phyloP scores from a whole-genome alignment of 176 grass and related monocot species.

The Melocanna baccifera region DNA sequence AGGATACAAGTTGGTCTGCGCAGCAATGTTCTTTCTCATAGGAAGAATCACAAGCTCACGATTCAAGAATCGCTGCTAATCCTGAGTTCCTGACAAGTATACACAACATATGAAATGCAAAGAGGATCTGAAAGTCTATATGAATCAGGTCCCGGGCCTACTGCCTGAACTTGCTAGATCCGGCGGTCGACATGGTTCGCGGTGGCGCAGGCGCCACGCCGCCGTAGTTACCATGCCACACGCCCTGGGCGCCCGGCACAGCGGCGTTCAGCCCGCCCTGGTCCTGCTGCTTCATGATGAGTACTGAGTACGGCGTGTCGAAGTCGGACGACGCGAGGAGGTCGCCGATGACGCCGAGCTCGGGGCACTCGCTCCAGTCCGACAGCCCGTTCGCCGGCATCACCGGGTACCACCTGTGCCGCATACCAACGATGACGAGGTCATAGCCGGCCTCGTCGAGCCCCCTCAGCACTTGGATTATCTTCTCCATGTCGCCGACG shows the following conservation, averaged over 20 bases:
- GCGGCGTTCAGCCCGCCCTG: slow-evolving; percentile 55
- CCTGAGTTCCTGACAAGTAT: slow-evolving; percentile 24
- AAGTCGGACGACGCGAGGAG: slow-evolving; percentile 74
- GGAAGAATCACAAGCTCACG: background rate
- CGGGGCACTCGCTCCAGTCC: slow-evolving; percentile 77
- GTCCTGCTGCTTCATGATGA: slow-evolving; percentile 91
- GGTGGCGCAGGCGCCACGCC: background rate
- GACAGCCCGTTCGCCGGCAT: slow-evolving; percentile 52
- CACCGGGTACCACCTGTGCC: slow-evolving; percentile 65
- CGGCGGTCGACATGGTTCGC: background rate
- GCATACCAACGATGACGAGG: slow-evolving; percentile 71
- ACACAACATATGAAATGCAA: background rate
- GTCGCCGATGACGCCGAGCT: slow-evolving; percentile 81
- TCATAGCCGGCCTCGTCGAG: slow-evolving; percentile 61
- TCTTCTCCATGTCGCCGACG: slow-evolving; percentile 73
- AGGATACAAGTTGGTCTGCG: background rate
- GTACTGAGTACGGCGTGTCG: slow-evolving; percentile 59
- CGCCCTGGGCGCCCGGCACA: slow-evolving; percentile 36
- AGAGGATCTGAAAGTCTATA: background rate
- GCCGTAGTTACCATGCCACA: slow-evolving; percentile 20
- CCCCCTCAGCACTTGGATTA: slow-evolving; percentile 44
- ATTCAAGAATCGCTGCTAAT: background rate
- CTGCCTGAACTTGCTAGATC: slow-evolving; percentile 8
- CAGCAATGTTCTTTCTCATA: background rate
- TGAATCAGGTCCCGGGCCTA: slow-evolving; percentile 13